These are phyloP conservation scores for Mycena rebaudengoi DNA, from an alignment of 768 basidiomycete genomes.

Conservation along the genomic window DNA sequence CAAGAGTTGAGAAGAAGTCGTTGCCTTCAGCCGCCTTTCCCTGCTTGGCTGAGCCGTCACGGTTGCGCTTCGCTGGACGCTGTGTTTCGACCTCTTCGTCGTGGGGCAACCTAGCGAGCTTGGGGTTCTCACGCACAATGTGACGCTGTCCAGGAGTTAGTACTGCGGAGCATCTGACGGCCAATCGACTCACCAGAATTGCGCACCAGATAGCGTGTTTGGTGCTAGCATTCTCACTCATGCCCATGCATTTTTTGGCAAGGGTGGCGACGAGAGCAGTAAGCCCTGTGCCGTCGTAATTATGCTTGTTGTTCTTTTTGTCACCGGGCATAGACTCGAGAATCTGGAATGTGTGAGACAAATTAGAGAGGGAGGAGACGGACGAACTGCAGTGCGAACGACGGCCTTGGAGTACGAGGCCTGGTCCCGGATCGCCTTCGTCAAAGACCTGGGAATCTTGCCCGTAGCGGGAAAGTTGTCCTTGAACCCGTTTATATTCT, in stretches of 20 bases:
- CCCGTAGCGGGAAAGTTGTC: neutral
- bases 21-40: neutral
- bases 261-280: neutral
- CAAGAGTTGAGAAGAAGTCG: neutral
- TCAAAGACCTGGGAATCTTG: neutral
- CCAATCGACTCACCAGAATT: neutral
- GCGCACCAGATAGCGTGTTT: neutral
- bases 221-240: neutral
- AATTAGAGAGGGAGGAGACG: too few species aligned
- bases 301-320: too few species aligned
- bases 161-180: neutral
- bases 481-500: neutral
- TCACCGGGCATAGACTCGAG: too few species aligned
- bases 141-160: neutral
- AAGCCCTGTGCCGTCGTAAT: neutral
- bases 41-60: neutral
- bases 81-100: neutral
- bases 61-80: neutral
- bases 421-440: neutral
- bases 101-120: neutral
- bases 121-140: too few species aligned
- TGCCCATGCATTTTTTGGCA: neutral
- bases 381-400: neutral
- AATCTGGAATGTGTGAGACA: too few species aligned
- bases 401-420: neutral